Base-by-base conservation (phyloP, 306 rosid species). In the Phaseolus lunatus region DNA sequence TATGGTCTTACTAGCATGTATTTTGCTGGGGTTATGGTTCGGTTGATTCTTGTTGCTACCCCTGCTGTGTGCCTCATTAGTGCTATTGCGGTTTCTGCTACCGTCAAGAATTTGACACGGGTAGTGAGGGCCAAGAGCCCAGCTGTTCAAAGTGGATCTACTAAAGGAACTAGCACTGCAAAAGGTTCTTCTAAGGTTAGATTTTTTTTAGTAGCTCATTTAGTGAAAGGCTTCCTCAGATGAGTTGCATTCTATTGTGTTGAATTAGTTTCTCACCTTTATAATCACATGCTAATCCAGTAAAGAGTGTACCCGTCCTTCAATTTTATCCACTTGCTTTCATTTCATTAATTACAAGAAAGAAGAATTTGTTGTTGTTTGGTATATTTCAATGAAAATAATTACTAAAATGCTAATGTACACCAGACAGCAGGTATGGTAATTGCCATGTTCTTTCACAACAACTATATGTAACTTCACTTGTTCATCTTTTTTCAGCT, bases 1-100 rank as follows among this genome's bases (percentile, higher is more conserved):
- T 96, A 96, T 85, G 99, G 99, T 53, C 98, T 96, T 59, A 96
- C 99, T 31, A 95, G 99, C 94, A 95, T 95, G 99, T 95, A 95
- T 70, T 95, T 95, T 53, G 99, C 99, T 20, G 99, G 99, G 68
- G 99, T 95, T 75, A 95, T 95, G 97, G 99, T 95, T 81, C 95
- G 97, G 37, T 85, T 95, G 39, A 95, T 95, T 86, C 99, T 95
- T 82, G 99, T 95, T 65, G 97, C 99, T 66, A 92, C 97, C 27
- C 99, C 99, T 45, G 99, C 99, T 12, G 89, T 92, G 47, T 95
- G 99, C 84, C 96, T 95, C 72, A 89, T 95, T 68, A 95, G 99
- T 89, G 97, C 97, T 61, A 95, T 95, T 70, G 97, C 97, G 23
- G 97, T 92, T 62, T 95, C 97, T 73, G 96, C 97, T 16, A 92